Evolutionary conservation across 106 monocot genomes (phyloP).

Genomic region (Xerophyta viscosa): DNA sequence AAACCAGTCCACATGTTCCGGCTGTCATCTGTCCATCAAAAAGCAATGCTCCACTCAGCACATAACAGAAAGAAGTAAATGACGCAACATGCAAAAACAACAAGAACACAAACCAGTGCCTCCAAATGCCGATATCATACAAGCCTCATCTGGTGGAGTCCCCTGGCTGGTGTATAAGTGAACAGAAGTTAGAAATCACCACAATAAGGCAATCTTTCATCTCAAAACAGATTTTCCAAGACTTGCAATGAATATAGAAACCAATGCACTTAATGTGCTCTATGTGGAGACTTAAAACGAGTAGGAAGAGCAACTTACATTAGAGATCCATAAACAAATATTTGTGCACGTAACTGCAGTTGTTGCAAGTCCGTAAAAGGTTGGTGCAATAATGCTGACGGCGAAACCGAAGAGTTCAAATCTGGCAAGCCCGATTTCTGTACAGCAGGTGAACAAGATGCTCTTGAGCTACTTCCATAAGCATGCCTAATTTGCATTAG

Average conservation of each 20-base stretch:
- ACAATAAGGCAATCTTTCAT: not conserved
- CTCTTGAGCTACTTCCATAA: slow-evolving; percentile 16
- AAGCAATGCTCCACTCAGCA: not conserved
- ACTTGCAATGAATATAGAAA: no score
- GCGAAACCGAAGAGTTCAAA: slow-evolving; percentile 35
- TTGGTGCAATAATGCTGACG: slow-evolving; percentile 38
- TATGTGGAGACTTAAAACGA: no score
- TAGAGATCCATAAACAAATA: slow-evolving; percentile 92
- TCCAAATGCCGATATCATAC: slow-evolving; percentile 79
- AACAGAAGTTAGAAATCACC: not conserved
- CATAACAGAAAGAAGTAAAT: not conserved
- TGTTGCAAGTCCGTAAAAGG: slow-evolving; percentile 89
- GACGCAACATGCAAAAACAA: not conserved
- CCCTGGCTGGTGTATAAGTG: slow-evolving; percentile 56
- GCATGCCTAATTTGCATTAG: slow-evolving; percentile 19
- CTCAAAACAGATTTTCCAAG: no score
- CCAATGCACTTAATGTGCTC: no score
- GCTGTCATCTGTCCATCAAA: slow-evolving; percentile 39
- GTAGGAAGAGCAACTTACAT: slow-evolving; percentile 45
- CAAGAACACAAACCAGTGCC: slow-evolving; percentile 36
- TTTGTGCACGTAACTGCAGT: slow-evolving; percentile 90
- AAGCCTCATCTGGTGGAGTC: slow-evolving; percentile 75
- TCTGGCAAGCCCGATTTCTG: slow-evolving; percentile 50
- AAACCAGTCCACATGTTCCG: slow-evolving; percentile 53
- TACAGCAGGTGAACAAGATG: slow-evolving; percentile 18